Percentiles rank a stretch among this genome's conserved stretches.
These are phyloP conservation scores for Ustilago vetiveriae DNA, from an alignment of 1,284 basidiomycete genomes.

Conservation along the genomic window DNA sequence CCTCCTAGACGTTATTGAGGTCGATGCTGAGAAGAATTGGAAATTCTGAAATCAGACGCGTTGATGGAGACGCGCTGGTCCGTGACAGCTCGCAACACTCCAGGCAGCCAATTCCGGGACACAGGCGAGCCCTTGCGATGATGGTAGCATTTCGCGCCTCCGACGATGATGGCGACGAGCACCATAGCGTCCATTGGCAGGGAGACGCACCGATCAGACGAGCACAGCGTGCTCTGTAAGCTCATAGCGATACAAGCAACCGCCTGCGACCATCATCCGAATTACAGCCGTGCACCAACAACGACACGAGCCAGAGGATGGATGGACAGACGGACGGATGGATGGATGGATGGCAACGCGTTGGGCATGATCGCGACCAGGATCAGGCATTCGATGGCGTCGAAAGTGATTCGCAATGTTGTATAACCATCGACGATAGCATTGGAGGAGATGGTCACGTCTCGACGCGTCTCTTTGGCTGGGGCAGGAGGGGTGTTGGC, in stretches of 20 bases:
- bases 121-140: constrained; percentile 20
- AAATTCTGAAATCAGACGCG: constrained; percentile 21
- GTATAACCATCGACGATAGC: constrained; percentile 11
- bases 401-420: constrained; percentile 15
- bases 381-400: constrained; percentile 24
- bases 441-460: constrained; percentile 30
- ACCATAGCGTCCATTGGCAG: neutral
- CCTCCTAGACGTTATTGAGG: neutral
- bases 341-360: constrained; percentile 11
- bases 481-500: constrained; percentile 11
- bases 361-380: constrained; percentile 34
- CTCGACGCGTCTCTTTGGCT: constrained; percentile 38
- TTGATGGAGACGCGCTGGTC: constrained; percentile 26
- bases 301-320: constrained; percentile 8
- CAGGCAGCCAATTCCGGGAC: neutral
- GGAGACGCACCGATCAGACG: neutral
- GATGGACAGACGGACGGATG: constrained; percentile 1
- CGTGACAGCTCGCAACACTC: neutral
- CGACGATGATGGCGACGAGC: constrained; percentile 24
- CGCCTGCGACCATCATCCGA: neutral
- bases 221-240: neutral
- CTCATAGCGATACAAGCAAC: neutral
- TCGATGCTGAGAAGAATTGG: constrained; percentile 19
- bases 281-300: neutral
- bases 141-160: constrained; percentile 5